These are phyloP conservation scores for Blastocystis sp. DNA, from an alignment of 352 stramenopile genomes.

Conservation along the genomic window DNA sequence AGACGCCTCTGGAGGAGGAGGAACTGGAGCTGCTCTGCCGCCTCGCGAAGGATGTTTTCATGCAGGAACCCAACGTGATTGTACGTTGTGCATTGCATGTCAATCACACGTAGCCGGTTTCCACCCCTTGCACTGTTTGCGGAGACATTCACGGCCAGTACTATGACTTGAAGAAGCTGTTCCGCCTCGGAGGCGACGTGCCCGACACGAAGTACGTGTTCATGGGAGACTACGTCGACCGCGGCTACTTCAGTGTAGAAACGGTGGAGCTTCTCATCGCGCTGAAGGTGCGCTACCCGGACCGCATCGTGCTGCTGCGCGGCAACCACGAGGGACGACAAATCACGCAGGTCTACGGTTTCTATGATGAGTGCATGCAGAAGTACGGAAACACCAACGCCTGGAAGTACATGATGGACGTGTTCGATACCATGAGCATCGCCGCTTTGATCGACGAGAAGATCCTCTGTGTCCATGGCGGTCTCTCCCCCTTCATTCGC, in stretches of 20 bases:
- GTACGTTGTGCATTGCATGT: background rate
- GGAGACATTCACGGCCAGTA: slow-evolving; percentile 86
- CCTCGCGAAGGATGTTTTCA: slow-evolving; percentile 83
- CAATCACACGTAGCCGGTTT: slow-evolving; percentile 69
- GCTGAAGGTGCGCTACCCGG: slow-evolving; percentile 82
- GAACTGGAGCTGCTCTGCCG: slow-evolving; percentile 84
- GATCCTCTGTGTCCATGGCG: slow-evolving; percentile 88
- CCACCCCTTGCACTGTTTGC: slow-evolving; percentile 82
- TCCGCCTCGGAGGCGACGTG: slow-evolving; percentile 81
- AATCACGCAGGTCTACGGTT: slow-evolving; percentile 94
- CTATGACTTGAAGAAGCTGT: slow-evolving; percentile 83
- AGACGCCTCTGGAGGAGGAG: slow-evolving; percentile 81
- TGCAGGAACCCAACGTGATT: slow-evolving; percentile 80
- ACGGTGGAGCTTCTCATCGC: slow-evolving; percentile 83
- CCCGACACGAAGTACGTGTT: slow-evolving; percentile 85
- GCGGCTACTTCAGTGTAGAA: slow-evolving; percentile 84
- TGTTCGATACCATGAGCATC: slow-evolving; percentile 92
- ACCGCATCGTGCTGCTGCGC: slow-evolving; percentile 82
- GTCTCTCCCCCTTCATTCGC: slow-evolving; percentile 87
- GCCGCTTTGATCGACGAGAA: slow-evolving; percentile 85
- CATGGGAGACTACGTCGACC: slow-evolving; percentile 86
- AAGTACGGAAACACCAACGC: slow-evolving; percentile 93
- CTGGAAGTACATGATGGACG: slow-evolving; percentile 91
- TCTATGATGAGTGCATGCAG: slow-evolving; percentile 92
- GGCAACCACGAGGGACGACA: slow-evolving; percentile 87